A percentile compares a stretch with the other conserved stretches of the same genome.
Evolutionary conservation across 1,139 yeast genomes (phyloP).

Genomic region (Kodamaea sp.): DNA sequence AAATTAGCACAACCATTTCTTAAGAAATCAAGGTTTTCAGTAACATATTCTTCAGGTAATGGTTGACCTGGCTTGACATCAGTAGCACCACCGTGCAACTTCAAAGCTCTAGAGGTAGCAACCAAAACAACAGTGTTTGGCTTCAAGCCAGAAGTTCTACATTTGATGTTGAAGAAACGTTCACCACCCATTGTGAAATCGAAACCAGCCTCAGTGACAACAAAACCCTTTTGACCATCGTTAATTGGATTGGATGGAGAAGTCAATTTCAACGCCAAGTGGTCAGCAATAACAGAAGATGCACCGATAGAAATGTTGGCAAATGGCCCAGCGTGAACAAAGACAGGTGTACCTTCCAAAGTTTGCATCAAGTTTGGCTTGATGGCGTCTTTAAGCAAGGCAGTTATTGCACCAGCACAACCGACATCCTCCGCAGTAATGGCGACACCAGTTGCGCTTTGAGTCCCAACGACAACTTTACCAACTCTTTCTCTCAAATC

Average conservation of each 20-base stretch:
- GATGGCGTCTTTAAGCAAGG: slow-evolving; percentile 73
- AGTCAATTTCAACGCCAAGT: slow-evolving; percentile 65
- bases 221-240: slow-evolving; percentile 54
- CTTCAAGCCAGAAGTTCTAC: slow-evolving; percentile 67
- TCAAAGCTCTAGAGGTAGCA: slow-evolving; percentile 76
- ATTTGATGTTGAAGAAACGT: slow-evolving; percentile 75
- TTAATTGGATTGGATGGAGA: slow-evolving; percentile 45
- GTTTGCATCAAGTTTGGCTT: slow-evolving; percentile 85
- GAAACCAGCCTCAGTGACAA: slow-evolving; percentile 82
- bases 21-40: slow-evolving; percentile 64
- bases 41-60: slow-evolving; percentile 61
- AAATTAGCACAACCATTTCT: slow-evolving; percentile 65
- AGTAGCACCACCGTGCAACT: slow-evolving; percentile 81
- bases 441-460: slow-evolving; percentile 54
- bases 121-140: slow-evolving; percentile 77
- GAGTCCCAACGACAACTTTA: slow-evolving; percentile 66
- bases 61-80: slow-evolving; percentile 80
- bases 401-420: slow-evolving; percentile 78
- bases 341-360: slow-evolving; percentile 79
- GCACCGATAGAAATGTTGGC: slow-evolving; percentile 86
- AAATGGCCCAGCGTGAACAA: slow-evolving; percentile 84
- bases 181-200: slow-evolving; percentile 91
- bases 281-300: slow-evolving; percentile 75
- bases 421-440: slow-evolving; percentile 78
- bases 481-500: slow-evolving; percentile 73